Evolutionary conservation across 116 monocot genomes (phyloP), one percentile per base, ranked within the genome.

Genomic region (Papilionanthe hybrid): DNA sequence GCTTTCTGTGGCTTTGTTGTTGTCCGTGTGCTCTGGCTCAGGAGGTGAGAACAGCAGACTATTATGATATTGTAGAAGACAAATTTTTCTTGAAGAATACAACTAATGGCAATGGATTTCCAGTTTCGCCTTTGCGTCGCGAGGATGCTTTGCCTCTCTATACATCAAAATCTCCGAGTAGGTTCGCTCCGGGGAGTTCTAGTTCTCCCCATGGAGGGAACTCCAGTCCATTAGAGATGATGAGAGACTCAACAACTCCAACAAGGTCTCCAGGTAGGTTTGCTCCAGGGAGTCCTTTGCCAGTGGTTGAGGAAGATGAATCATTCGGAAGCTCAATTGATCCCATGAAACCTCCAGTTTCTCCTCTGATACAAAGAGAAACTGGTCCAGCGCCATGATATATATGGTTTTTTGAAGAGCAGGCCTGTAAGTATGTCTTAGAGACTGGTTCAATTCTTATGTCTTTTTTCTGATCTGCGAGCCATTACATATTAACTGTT

Each of bases 21-120:
- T 84, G 79, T 56, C 22, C 80, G 0, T 84, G 84, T 49, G 71
- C 84, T 76, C 84, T 84, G 76, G 84, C 84, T 80, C 84, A 84
- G 77, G 84, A 84, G 13, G 80, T 84, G 32, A 80, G 84, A 41
- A 84, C 84, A 23, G 56, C 76, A 41, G 79, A 80, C 37, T 80
- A 67, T 55, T 80, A 84, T 68, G 80, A 80, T 56, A 57, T 86
- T 48, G 76, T 77, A 0, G 82, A 86, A 44, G 79, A 82, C 57
- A 82, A 48, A 22, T 58, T 78, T 37, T 74, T 45, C 58, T 45
- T n/a, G 41, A 78, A 77, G 63, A 23, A 50, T 22, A 25, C 50
- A 22, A 72, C 13, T 63, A 55, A 66, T 75, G 75, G 32, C 44
- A 55, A 43, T 13, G 79, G 68, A 50, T 47, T 44, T 58, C 47